phyloP scores from a whole-genome alignment of 148 eudicot species.

The Camellia sinensis region DNA sequence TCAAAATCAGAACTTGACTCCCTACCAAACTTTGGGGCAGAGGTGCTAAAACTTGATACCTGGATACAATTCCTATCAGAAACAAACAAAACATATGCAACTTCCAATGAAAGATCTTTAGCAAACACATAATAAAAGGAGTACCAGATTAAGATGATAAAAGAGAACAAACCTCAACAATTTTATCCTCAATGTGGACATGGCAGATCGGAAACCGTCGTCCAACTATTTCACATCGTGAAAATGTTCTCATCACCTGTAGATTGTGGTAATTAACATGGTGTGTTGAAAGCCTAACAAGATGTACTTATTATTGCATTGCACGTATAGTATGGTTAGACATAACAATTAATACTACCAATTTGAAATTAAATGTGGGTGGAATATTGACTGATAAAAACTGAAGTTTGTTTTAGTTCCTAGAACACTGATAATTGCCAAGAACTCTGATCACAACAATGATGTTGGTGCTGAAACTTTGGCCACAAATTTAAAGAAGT shows the following conservation, averaged over 20 bases:
- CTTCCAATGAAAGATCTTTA: background rate
- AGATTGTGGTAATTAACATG: conserved; percentile 1
- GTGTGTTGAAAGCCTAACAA: background rate
- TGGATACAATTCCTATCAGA: conserved; percentile 16
- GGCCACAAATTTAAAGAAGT: background rate
- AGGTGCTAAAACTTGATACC: conserved; percentile 91
- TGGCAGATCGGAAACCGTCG: conserved; percentile 82
- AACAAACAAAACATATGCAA: background rate
- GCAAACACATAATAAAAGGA: background rate
- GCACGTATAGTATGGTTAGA: background rate
- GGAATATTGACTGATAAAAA: background rate
- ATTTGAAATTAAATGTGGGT: background rate
- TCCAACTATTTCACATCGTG: conserved; percentile 53
- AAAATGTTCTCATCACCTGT: conserved; percentile 55
- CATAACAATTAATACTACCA: background rate
- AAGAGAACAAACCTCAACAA: conserved; percentile 55
- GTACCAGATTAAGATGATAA: background rate
- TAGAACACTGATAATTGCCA: background rate
- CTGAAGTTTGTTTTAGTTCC: background rate
- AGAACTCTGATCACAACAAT: no score
- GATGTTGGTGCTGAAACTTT: no score
- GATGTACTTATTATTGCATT: background rate
- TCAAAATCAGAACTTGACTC: conserved; percentile 25
- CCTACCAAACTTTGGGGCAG: conserved; percentile 30
- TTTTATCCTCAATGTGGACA: conserved; percentile 48